Evolutionary conservation across 345 rosid genomes (phyloP), one percentile per base, ranked within the genome.

Genomic region (Eucalyptus erythrocorys): DNA sequence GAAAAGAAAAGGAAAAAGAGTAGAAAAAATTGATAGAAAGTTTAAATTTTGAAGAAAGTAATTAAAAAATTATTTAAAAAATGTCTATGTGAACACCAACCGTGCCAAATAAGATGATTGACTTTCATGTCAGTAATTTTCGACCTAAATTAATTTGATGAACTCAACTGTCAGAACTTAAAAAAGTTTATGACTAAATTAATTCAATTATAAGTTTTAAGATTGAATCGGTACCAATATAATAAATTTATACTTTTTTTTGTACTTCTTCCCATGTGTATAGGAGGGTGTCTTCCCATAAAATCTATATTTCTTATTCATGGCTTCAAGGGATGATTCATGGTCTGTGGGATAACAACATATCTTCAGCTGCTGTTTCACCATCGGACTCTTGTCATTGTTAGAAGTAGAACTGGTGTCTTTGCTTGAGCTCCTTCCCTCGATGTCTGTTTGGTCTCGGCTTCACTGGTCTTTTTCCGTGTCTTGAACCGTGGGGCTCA

Each of bases 1-100:
- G 0, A 3, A 51, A 53, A 8, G 5, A 0, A 53, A 53, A 53
- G 1, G 2, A 4, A 8, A 3, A 21, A 53, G 0, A 53, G 24
- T 22, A 55, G 10, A 4, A 55, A 22, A 55, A 7, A 55, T 24
- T 0, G 3, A 55, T 55, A 55, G 13, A 55, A 55, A 10, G 6
- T 55, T 55, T 55, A 4, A 55, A 55, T 1, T 9, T 9, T 9
- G 24, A 24, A 24, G 1, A 4, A 55, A 55, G 0, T 55, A 9
- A 55, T 24, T 10, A 24, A 24, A 53, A 55, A 21, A 24, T 4
- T 4, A 24, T 24, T 55, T 55, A 2, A 55, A 55, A 24, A 8
- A 24, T 55, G 0, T 55, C 0, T 55, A 55, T 55, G 6, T 22
- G 3, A 24, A 55, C 1, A 0, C 6, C 30, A 22, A 24, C 0